A percentile compares a stretch with the other conserved stretches of the same genome.
phyloP scores from a whole-genome alignment of 2,329 filamentous ascomycete genomes.

The Hymenoscyphus scutula region DNA sequence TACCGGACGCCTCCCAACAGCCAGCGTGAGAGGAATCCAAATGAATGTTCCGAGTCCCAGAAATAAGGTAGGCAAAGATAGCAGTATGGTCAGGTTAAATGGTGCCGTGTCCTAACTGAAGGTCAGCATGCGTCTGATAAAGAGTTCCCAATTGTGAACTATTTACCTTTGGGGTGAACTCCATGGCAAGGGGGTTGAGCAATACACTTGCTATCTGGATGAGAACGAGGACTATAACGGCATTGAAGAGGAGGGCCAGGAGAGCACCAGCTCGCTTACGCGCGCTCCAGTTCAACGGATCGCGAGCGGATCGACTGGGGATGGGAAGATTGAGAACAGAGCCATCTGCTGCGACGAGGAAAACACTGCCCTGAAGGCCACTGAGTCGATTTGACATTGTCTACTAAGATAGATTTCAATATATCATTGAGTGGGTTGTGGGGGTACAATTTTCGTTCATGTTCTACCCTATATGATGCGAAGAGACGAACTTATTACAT shows the following conservation, averaged over 20 bases:
- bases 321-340: conserved; percentile 21
- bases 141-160: too few relatives aligned
- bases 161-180: conserved; percentile 16
- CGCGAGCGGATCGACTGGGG: conserved; percentile 15
- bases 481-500: too few relatives aligned
- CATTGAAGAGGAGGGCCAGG: conserved; percentile 14
- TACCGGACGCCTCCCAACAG: conserved; percentile 21
- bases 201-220: conserved; percentile 18
- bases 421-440: too few relatives aligned
- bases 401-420: too few relatives aligned
- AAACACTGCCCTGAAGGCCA: conserved; percentile 15
- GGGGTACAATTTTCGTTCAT: too few relatives aligned
- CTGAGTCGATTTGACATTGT: neutral
- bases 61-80: conserved; percentile 19
- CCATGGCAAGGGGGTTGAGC: conserved; percentile 9
- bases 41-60: conserved; percentile 23
- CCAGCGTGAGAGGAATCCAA: conserved; percentile 22
- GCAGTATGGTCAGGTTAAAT: conserved; percentile 11
- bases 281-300: conserved; percentile 23
- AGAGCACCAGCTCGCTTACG: conserved; percentile 18
- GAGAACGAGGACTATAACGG: conserved; percentile 9
- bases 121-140: neutral
- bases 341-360: conserved; percentile 20
- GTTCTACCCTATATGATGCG: too few relatives aligned
- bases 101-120: conserved; percentile 17